A percentile compares a stretch with the other conserved stretches of the same genome.
phyloP scores from a whole-genome alignment of 2,329 filamentous ascomycete species.

The Penicillium capsulatum region DNA sequence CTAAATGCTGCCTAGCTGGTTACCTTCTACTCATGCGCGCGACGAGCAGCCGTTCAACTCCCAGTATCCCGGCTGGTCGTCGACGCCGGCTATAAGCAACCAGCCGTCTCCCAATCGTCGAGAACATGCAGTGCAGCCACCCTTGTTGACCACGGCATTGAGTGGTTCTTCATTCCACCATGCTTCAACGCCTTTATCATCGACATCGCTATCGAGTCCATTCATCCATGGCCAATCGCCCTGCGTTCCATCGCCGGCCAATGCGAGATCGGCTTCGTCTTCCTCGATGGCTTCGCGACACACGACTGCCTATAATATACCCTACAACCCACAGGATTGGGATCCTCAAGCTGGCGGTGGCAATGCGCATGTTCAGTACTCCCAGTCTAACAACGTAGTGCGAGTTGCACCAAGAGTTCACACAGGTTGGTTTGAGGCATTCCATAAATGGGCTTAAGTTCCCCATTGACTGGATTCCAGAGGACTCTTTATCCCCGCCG shows the following conservation, averaged over 20 bases:
- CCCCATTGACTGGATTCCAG: slow-evolving; percentile 12
- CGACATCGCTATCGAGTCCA: slow-evolving; percentile 44
- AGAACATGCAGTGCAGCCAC: slow-evolving; percentile 42
- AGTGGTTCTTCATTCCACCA: slow-evolving; percentile 37
- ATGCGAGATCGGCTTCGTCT: slow-evolving; percentile 32
- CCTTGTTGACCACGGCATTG: slow-evolving; percentile 41
- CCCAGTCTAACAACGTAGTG: slow-evolving; percentile 28
- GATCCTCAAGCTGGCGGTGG: slow-evolving; percentile 34
- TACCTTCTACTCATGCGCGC: slow-evolving; percentile 30
- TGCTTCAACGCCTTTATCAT: slow-evolving; percentile 39
- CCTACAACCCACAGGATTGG: slow-evolving; percentile 51
- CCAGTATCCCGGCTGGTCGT: slow-evolving; percentile 31
- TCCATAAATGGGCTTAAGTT: background rate
- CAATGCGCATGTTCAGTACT: slow-evolving; percentile 27
- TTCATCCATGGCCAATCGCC: slow-evolving; percentile 41
- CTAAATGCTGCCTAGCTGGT: slow-evolving; percentile 27
- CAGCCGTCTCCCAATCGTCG: slow-evolving; percentile 39
- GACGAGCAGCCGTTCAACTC: slow-evolving; percentile 31
- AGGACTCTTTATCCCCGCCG: slow-evolving; percentile 32
- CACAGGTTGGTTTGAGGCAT: slow-evolving; percentile 28
- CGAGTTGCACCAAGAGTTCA: slow-evolving; percentile 27
- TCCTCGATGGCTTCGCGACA: slow-evolving; percentile 45
- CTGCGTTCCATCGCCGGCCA: slow-evolving; percentile 35
- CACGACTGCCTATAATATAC: slow-evolving; percentile 37
- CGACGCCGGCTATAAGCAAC: slow-evolving; percentile 28